Conservation (phyloP, 345 rosid species). For the Melastoma malabathricum region DNA sequence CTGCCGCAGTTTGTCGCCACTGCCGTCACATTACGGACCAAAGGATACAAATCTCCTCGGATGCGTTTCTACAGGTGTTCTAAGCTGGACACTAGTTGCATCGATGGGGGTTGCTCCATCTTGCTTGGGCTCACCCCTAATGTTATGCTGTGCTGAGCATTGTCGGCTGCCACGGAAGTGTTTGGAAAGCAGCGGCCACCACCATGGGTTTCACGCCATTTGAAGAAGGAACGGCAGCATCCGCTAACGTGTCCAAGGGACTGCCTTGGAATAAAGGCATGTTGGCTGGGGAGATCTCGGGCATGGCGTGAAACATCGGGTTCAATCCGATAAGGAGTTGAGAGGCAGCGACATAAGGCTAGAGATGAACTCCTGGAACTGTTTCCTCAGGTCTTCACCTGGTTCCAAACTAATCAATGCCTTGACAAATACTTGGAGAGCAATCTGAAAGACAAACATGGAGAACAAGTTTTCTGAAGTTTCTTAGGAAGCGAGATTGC, state of each 20-base stretch:
- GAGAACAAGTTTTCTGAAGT: too few relatives aligned
- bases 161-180: constrained; percentile 17
- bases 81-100: constrained; percentile 82
- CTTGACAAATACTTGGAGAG: too few relatives aligned
- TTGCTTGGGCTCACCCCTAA: constrained; percentile 20
- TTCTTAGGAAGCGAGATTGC: too few relatives aligned
- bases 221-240: constrained; percentile 32
- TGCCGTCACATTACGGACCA: constrained; percentile 10
- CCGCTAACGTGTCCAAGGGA: constrained; percentile 38
- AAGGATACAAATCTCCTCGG: constrained; percentile 27
- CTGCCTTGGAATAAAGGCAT: constrained; percentile 30
- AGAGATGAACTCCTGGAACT: too few relatives aligned
- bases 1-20: too few relatives aligned
- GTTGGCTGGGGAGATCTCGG: constrained; percentile 32
- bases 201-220: constrained; percentile 16
- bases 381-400: too few relatives aligned
- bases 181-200: too few relatives aligned
- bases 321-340: constrained; percentile 25
- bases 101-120: constrained; percentile 47
- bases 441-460: too few relatives aligned
- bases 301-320: constrained; percentile 39
- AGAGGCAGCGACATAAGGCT: too few relatives aligned
- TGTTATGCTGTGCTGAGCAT: constrained; percentile 15
- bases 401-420: too few relatives aligned
- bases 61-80: constrained; percentile 84